Base-by-base conservation (phyloP, 768 basidiomycete species). In the Nidularia pulvinata region DNA sequence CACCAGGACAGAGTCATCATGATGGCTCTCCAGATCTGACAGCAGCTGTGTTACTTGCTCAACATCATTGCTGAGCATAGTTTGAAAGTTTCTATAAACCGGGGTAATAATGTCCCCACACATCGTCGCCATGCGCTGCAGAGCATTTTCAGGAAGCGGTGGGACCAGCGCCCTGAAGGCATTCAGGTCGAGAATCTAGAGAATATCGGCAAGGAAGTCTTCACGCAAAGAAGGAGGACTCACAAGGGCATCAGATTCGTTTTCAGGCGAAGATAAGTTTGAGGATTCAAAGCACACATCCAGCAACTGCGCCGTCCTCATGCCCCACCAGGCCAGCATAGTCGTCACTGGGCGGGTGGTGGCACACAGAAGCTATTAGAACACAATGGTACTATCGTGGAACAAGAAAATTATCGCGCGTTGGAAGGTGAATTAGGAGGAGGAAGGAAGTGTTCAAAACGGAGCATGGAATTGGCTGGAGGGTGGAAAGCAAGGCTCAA, bases 21-120 rank as follows among this genome's bases (percentile, higher is more conserved):
- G 49, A 43, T 43, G 50, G 30, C 55, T 61, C 50, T 75, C 81
- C 44, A 80, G 60, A 19, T 76, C 75, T 22, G 69, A 71, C 47
- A 81, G 64, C 7, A 81, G 52, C 52, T 68, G 69, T 10, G 74
- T 67, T n/a, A 80, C 69, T 53, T 66, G 66, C 36, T 78, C 68
- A 14, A 80, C 53, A 49, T 81, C 79, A 36, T 72, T 57, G 48
- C 61, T 58, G 4, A 79, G 51, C 25, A 71, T 67, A 36, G 56
- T 66, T 44, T 68, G 68, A 25, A 82, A 34, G 46, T 61, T 63
- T 34, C 55, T 61, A 61, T 67, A 80, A 19, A 72, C 57, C 7
- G 76, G 73, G 6, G 58, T 49, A 34, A 75, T 55, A 33, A 65
- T 60, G 35, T 61, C 61, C 25, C 60, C 61, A 57, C 65, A 77